phyloP scores from a whole-genome alignment of 177 flowering plant species.

The Tripterygium wilfordii region DNA sequence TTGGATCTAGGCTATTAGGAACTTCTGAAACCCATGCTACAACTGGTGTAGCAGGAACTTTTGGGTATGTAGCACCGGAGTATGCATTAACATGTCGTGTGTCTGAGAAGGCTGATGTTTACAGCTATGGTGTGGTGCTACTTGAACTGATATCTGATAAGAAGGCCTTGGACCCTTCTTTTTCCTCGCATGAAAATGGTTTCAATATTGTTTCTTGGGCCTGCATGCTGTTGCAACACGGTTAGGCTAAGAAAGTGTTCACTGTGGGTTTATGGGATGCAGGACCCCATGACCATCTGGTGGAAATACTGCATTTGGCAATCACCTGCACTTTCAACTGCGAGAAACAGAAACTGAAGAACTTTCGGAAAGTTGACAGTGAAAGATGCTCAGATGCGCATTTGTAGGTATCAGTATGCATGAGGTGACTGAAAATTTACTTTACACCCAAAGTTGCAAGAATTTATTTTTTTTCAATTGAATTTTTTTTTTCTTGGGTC shows the following conservation, averaged over 20 bases:
- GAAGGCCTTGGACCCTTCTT: constrained; percentile 54
- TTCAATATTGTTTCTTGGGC: constrained; percentile 65
- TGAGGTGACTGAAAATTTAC: too few relatives aligned
- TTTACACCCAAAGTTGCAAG: too few relatives aligned
- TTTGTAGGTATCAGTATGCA: constrained; percentile 44
- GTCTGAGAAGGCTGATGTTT: too few relatives aligned
- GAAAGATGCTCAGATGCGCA: constrained; percentile 16
- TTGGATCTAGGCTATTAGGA: constrained; percentile 37
- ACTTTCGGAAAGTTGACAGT: constrained; percentile 10
- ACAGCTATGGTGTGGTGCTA: constrained; percentile 52
- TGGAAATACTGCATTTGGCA: constrained; percentile 54
- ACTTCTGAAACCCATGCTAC: too few relatives aligned
- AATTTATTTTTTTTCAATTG: too few relatives aligned
- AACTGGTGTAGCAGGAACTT: too few relatives aligned
- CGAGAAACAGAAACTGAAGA: constrained; percentile 28
- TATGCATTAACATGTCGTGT: constrained; percentile 54
- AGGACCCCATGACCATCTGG: constrained; percentile 58
- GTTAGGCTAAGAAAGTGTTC: constrained; percentile 38
- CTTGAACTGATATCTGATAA: constrained; percentile 54
- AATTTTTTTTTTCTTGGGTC: too few relatives aligned
- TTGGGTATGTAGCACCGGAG: constrained; percentile 56
- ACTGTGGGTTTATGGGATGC: constrained; percentile 36
- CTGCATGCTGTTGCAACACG: constrained; percentile 28
- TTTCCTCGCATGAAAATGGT: constrained; percentile 42
- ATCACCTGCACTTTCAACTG: constrained; percentile 17